phyloP scores from a whole-genome alignment of 148 eudicot genomes.

The Gaultheria prostrata region DNA sequence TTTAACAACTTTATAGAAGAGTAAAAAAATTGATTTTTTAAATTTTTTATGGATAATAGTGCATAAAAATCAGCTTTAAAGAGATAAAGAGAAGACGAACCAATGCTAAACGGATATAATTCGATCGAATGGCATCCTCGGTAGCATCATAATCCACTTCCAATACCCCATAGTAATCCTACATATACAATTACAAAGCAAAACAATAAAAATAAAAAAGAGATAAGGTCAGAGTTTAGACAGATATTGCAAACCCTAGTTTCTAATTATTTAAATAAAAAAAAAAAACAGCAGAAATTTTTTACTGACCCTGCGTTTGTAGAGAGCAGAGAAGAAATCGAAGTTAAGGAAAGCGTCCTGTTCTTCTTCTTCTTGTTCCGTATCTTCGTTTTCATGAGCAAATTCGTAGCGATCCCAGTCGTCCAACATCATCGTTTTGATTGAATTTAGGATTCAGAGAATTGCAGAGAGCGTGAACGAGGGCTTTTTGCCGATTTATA shows the following conservation, averaged over 20 bases:
- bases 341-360: slow-evolving; percentile 49
- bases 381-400: slow-evolving; percentile 17
- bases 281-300: not conserved
- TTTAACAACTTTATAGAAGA: not conserved
- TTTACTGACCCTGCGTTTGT: slow-evolving; percentile 61
- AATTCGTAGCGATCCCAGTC: slow-evolving; percentile 27
- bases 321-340: slow-evolving; percentile 51
- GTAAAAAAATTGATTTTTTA: not conserved
- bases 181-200: not conserved
- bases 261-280: not conserved
- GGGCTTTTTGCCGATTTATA: too few relatives aligned
- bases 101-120: slow-evolving; percentile 87
- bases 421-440: slow-evolving; percentile 43
- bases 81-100: slow-evolving; percentile 32
- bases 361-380: slow-evolving; percentile 27
- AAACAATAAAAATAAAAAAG: not conserved
- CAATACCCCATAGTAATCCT: slow-evolving; percentile 84
- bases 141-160: slow-evolving; percentile 94
- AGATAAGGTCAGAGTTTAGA: not conserved
- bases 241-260: slow-evolving; percentile 1
- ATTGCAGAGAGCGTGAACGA: not conserved
- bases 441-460: not conserved
- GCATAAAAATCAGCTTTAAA: not conserved
- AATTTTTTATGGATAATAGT: too few relatives aligned
- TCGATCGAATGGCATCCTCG: slow-evolving; percentile 79